Base-by-base conservation (phyloP, 148 eudicot genomes). In the Nyssa sinensis region DNA sequence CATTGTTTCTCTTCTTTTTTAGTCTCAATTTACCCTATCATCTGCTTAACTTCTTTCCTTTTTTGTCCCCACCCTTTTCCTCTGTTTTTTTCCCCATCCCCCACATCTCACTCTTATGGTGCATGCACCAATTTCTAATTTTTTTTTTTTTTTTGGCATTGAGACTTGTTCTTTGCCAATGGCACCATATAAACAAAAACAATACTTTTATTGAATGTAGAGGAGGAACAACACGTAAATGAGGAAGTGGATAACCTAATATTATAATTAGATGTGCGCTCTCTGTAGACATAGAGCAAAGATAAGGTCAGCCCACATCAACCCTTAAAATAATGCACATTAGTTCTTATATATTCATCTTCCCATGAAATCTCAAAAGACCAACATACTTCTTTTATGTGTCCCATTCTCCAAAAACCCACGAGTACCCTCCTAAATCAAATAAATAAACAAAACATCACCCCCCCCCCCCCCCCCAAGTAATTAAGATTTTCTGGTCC, bases 391-490 rank as follows among this genome's bases (percentile, higher is more conserved):
- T 87, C 81, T 80, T 86, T 82, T 77, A 83, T 79, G 82, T 77
- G 89, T 88, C 88, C 85, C 96, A 93, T 80, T 86, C 92, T 89
- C 78, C 98, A 80, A 93, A 91, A 91, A 81, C 98, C 96, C 98
- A 93, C 96, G 98, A 91, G 88, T 86, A 89, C 71, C 77, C 83
- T 53, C 73, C 61, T 51, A 25, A 23, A 57, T 63, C 27, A 69
- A 30, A 35, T 71, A 74, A 29, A 58, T 16, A 30, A 73, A 72
- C 65, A 44, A 75, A 67, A 57, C 76, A 79, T 70, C 80, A 81
- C 58, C 63, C 55, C 77, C 78, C 78, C 76, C 77, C 66, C 80
- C 79, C 58, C 63, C 55, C 77, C 78, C 78, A 69, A 34, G 74
- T 59, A 77, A 70, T 79, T 83, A 74, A 79, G 87, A 86, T 84